Percentiles rank a stretch among this genome's conserved stretches.
Evolutionary conservation across 345 rosid genomes (phyloP).

Genomic region (Populus deltoides): DNA sequence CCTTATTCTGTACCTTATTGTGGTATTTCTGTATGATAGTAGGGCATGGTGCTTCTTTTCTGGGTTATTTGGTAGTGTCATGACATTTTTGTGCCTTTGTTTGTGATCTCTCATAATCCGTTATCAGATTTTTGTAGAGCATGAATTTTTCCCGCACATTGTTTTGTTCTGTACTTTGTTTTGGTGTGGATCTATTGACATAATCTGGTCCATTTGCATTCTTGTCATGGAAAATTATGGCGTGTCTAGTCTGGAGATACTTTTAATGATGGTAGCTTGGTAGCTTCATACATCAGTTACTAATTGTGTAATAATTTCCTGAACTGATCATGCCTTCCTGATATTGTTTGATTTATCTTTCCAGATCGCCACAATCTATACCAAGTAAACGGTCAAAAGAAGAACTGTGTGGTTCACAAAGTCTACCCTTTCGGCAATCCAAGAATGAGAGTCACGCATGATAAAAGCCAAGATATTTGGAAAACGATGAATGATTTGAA

Average conservation of each 20-base stretch:
- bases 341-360: not conserved
- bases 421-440: conserved; percentile 18
- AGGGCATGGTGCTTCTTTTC: not conserved
- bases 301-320: not conserved
- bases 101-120: not conserved
- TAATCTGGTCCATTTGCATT: not conserved
- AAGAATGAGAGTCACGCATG: conserved; percentile 28
- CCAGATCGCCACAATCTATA: conserved; percentile 28
- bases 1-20: not conserved
- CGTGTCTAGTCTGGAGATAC: not conserved
- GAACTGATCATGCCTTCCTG: not conserved
- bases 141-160: not conserved
- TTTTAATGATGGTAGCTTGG: not conserved
- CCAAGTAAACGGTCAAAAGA: conserved; percentile 35
- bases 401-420: conserved; percentile 16
- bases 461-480: not conserved
- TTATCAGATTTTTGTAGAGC: not conserved
- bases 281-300: not conserved
- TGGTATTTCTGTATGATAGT: not conserved
- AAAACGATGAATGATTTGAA: not conserved
- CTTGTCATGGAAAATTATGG: not conserved
- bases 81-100: not conserved
- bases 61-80: not conserved
- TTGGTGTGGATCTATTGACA: not conserved
- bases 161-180: not conserved